These are phyloP conservation scores for Tetracentron sinense DNA, from an alignment of 164 flowering plant species.

Conservation along the genomic window DNA sequence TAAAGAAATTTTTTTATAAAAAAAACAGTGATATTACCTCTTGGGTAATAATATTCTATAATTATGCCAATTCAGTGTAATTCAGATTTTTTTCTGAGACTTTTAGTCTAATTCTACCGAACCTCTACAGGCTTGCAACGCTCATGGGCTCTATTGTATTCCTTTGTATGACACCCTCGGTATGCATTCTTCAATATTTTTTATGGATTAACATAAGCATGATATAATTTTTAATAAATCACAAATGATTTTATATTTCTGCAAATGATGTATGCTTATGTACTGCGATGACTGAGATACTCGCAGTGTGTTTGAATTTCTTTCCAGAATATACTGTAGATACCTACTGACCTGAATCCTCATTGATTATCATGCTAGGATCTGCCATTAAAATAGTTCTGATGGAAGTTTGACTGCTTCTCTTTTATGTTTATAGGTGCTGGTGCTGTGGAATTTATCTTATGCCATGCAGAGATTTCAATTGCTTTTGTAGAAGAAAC, in stretches of 20 bases:
- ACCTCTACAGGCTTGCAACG: conserved; percentile 91
- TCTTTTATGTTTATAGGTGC: conserved; percentile 54
- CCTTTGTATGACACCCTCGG: conserved; percentile 96
- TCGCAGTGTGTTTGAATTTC: neutral
- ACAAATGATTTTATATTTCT: no score
- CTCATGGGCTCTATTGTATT: conserved; percentile 90
- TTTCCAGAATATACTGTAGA: neutral
- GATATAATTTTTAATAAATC: neutral
- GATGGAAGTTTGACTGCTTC: neutral
- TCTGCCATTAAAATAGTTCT: neutral
- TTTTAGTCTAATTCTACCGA: conserved; percentile 2
- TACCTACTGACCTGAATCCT: neutral
- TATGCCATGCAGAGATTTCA: conserved; percentile 85
- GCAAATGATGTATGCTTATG: no score
- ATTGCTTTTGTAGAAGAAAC: conserved; percentile 81
- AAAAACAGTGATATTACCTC: no score
- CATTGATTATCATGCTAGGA: neutral
- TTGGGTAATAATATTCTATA: no score
- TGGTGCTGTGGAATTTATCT: conserved; percentile 86
- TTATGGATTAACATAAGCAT: neutral
- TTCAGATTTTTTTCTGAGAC: neutral
- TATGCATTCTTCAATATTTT: conserved; percentile 27
- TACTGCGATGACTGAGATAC: neutral
- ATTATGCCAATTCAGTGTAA: no score
- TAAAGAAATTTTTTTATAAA: no score